phyloP scores from a whole-genome alignment of 345 rosid species.

The Mallotus nudiflorus region DNA sequence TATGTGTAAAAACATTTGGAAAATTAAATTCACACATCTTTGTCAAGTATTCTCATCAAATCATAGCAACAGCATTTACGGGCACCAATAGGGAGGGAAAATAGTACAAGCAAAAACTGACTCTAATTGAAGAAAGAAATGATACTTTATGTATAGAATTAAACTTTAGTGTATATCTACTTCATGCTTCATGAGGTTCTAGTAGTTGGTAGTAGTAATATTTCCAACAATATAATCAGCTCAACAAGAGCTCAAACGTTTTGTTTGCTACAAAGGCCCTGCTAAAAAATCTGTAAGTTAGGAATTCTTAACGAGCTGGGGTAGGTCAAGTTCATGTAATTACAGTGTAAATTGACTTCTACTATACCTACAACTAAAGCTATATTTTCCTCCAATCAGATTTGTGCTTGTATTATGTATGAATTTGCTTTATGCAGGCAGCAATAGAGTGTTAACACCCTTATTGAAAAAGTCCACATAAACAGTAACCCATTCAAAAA shows the following conservation, averaged over 20 bases:
- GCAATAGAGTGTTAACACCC: neutral
- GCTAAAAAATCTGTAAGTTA: neutral
- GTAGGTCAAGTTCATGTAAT: neutral
- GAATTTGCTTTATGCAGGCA: neutral
- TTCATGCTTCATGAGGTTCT: neutral
- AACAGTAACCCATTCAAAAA: neutral
- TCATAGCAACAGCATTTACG: neutral
- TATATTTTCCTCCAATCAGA: neutral
- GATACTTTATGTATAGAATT: neutral
- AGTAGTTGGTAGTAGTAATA: neutral
- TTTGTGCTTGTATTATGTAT: neutral
- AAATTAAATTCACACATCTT: neutral
- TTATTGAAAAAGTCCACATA: neutral
- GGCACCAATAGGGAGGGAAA: neutral
- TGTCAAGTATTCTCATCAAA: neutral
- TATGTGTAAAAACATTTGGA: neutral
- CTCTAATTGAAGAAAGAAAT: neutral
- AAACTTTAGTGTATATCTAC: neutral
- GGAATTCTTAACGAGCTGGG: conserved; percentile 3
- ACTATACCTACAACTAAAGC: neutral
- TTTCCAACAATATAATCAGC: neutral
- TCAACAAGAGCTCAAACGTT: neutral
- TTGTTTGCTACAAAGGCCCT: neutral
- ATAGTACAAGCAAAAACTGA: neutral
- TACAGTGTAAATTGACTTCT: neutral